These are phyloP conservation scores for Udeniomyces megalosporus DNA, from an alignment of 768 basidiomycete species.

Conservation along the genomic window DNA sequence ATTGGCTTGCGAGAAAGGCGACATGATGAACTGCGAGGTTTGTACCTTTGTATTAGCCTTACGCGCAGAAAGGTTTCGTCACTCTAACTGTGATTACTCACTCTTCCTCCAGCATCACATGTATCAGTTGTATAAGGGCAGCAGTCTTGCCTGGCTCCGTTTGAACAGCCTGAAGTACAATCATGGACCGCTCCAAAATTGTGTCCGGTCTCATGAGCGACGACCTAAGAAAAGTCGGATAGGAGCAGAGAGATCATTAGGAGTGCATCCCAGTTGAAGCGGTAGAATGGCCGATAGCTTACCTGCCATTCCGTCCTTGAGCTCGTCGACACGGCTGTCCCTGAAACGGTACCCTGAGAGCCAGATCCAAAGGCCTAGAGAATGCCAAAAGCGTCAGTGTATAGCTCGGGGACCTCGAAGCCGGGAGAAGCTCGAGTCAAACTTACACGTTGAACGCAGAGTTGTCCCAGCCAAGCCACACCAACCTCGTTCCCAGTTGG, in stretches of 20 bases:
- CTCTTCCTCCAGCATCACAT: slow-evolving; percentile 39
- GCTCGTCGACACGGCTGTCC: slow-evolving; percentile 65
- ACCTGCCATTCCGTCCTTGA: slow-evolving; percentile 51
- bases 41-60: no score
- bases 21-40: slow-evolving; percentile 68
- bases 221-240: slow-evolving; percentile 44
- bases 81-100: no score
- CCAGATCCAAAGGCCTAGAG: slow-evolving; percentile 21
- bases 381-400: slow-evolving; percentile 29
- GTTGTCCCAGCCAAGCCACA: slow-evolving; percentile 71
- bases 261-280: background rate
- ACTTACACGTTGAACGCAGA: slow-evolving; percentile 36
- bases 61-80: no score
- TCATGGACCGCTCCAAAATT: slow-evolving; percentile 29
- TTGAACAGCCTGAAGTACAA: slow-evolving; percentile 55
- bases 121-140: slow-evolving; percentile 48
- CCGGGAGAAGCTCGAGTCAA: background rate
- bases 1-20: slow-evolving; percentile 46
- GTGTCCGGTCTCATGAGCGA: slow-evolving; percentile 59
- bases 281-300: background rate
- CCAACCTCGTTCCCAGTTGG: slow-evolving; percentile 61
- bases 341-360: slow-evolving; percentile 44
- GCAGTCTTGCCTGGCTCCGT: slow-evolving; percentile 37
- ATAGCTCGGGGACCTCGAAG: background rate
- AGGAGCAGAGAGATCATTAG: background rate